Evolutionary conservation across 23 red algal species (phyloP), one percentile per base, ranked within the genome.

Genomic region (Agarophyton chilense): DNA sequence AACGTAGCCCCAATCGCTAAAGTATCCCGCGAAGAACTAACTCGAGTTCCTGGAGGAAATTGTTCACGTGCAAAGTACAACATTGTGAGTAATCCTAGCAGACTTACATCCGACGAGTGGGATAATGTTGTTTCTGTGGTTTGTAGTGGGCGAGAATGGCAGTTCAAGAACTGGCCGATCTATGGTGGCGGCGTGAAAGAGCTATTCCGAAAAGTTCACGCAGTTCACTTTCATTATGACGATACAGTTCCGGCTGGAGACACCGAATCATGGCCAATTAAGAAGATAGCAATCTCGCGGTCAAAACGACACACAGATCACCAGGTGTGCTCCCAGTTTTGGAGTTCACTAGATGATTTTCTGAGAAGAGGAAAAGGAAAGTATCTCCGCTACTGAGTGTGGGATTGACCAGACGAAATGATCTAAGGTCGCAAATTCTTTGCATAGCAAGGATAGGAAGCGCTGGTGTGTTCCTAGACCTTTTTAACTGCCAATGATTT

Each of bases 151-250:
- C 92, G 86, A 17, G 82, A 66, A 64, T 98, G 96, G 96, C 96
- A 98, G 78, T 98, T 98, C 67, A 95, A 95, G 82, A 90, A 83
- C 17, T 98, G 90, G 90, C 85, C 84, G 10, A 84, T 92, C 42
- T 83, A 84, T n/a, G 74, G 73, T 12, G 71, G 71, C n/a, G 86
- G 87, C 53, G 78, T 89, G 22, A 62, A 52, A 12, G 86, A 94
- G 39, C 28, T 94, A 8, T 94, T 98, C 18, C 65, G 83, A 38
- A 72, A 79, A 22, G 53, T 94, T 47, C 84, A 84, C 24, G 95
- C 90, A 26, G 67, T 98, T 66, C 89, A 92, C 60, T 98, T 98
- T 68, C 87, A 98, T 44, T 98, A 92, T 63, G 95, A 94, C 42
- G 95, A 98, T 77, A 87, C 66, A 49, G 52, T 67, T 25, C 83